Conservation (phyloP, 1,284 basidiomycete species). For the Peniophora sp. region DNA sequence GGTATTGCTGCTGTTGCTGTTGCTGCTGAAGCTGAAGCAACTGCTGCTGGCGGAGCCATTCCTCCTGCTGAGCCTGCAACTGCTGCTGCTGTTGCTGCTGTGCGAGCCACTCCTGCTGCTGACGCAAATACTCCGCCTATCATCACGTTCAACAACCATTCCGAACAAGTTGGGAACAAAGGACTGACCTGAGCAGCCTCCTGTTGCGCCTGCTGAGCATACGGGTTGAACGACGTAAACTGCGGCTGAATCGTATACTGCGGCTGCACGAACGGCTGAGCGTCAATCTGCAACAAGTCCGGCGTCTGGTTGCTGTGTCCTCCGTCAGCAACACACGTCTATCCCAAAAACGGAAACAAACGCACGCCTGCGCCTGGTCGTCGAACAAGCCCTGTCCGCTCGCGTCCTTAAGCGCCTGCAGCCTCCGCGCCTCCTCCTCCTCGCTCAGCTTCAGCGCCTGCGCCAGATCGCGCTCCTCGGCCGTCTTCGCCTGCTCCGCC, state of each 20-base stretch:
- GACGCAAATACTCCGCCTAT: slow-evolving; percentile 63
- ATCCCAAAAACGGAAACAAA: slow-evolving; percentile 7
- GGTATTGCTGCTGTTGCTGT: slow-evolving; percentile 43
- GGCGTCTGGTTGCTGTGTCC: slow-evolving; percentile 3
- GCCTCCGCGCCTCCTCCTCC: slow-evolving; percentile 77
- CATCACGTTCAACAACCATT: slow-evolving; percentile 1
- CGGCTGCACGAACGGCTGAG: slow-evolving; percentile 36
- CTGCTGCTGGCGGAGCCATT: slow-evolving; percentile 63
- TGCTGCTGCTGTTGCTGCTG: slow-evolving; percentile 52
- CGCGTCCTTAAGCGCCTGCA: slow-evolving; percentile 63
- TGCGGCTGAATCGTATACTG: slow-evolving; percentile 71
- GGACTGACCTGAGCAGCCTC: slow-evolving; percentile 56
- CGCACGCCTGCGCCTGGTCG: slow-evolving; percentile 68
- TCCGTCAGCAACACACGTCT: slow-evolving; percentile 5
- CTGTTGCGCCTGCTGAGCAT: slow-evolving; percentile 91
- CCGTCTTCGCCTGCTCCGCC: slow-evolving; percentile 62
- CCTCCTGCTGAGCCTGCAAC: slow-evolving; percentile 48
- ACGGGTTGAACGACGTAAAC: slow-evolving; percentile 91
- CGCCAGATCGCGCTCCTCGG: slow-evolving; percentile 75
- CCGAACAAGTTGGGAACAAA: background rate
- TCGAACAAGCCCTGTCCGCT: slow-evolving; percentile 82
- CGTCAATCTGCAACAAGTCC: slow-evolving; percentile 6
- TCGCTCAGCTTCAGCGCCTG: slow-evolving; percentile 78
- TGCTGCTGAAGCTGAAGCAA: slow-evolving; percentile 46
- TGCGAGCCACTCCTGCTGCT: slow-evolving; percentile 60